These are phyloP conservation scores for Aspergillus sp. DNA, from an alignment of 2,329 filamentous ascomycete genomes.

Conservation along the genomic window DNA sequence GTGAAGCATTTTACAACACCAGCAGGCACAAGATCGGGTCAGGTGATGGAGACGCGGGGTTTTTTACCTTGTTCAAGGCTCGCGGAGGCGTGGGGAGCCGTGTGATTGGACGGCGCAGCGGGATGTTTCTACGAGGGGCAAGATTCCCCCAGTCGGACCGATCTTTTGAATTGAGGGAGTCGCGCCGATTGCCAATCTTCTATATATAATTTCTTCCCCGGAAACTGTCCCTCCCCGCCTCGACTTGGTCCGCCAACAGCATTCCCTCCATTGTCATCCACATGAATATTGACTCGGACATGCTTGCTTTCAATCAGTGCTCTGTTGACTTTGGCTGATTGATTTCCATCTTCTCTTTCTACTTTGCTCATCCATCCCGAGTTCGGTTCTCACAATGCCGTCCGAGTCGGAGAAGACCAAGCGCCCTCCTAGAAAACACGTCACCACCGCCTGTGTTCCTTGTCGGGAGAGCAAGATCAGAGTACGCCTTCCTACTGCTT, in stretches of 20 bases:
- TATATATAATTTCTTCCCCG: neutral
- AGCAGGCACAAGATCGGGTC: neutral
- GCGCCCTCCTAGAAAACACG: constrained; percentile 35
- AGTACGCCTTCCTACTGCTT: constrained; percentile 22
- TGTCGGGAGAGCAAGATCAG: constrained; percentile 49
- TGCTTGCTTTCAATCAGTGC: constrained; percentile 5
- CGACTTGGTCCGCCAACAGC: constrained; percentile 1
- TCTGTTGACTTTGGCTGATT: constrained; percentile 10
- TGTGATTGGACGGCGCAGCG: neutral
- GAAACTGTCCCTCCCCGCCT: neutral
- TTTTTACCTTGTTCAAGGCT: neutral
- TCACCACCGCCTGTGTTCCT: constrained; percentile 46
- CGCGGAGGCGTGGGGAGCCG: neutral
- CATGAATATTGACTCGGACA: constrained; percentile 3
- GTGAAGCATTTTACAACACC: neutral
- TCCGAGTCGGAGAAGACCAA: constrained; percentile 8
- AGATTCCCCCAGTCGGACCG: constrained; percentile 8
- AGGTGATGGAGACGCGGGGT: neutral
- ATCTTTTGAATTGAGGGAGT: neutral
- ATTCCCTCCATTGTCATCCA: constrained; percentile 1
- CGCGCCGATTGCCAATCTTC: neutral
- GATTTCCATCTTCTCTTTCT: neutral
- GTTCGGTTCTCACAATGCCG: neutral
- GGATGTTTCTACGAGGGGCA: neutral
- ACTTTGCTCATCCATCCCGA: neutral